Percentiles rank a stretch among this genome's conserved stretches.
Evolutionary conservation across 768 basidiomycete species (phyloP).

Genomic region (Kondoa subrosea): DNA sequence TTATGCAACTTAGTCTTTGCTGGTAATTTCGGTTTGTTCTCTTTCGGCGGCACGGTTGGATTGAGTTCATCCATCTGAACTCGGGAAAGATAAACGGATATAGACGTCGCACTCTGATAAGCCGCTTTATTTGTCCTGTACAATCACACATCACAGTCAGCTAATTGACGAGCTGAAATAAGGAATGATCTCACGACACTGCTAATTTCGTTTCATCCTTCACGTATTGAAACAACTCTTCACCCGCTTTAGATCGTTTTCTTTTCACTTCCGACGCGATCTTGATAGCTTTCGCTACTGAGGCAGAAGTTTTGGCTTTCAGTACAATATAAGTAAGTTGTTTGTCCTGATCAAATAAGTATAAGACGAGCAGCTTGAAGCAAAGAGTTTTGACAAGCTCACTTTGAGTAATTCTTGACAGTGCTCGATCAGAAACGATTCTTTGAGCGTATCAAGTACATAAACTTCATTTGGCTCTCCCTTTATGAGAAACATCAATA

Average conservation of each 20-base stretch:
- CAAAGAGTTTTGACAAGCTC: too few species aligned
- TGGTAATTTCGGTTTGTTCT: neutral
- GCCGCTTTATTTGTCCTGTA: neutral
- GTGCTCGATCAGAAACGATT: slow-evolving; percentile 1
- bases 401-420: neutral
- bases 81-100: neutral
- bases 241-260: neutral
- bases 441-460: neutral
- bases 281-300: slow-evolving; percentile 1
- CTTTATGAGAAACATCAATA: neutral
- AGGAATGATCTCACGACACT: neutral
- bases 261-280: slow-evolving; percentile 5
- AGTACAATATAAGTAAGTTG: neutral
- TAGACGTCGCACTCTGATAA: neutral
- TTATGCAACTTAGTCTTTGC: neutral
- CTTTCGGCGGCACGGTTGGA: neutral
- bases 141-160: neutral
- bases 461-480: slow-evolving; percentile 3
- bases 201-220: neutral
- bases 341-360: slow-evolving; percentile 1
- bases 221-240: slow-evolving; percentile 5
- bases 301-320: neutral
- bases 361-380: too few species aligned
- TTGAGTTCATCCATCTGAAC: neutral
- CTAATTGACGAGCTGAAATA: neutral